A percentile compares a stretch with the other conserved stretches of the same genome.
These are phyloP conservation scores for Suillus plorans DNA, from an alignment of 768 basidiomycete genomes.

Conservation along the genomic window DNA sequence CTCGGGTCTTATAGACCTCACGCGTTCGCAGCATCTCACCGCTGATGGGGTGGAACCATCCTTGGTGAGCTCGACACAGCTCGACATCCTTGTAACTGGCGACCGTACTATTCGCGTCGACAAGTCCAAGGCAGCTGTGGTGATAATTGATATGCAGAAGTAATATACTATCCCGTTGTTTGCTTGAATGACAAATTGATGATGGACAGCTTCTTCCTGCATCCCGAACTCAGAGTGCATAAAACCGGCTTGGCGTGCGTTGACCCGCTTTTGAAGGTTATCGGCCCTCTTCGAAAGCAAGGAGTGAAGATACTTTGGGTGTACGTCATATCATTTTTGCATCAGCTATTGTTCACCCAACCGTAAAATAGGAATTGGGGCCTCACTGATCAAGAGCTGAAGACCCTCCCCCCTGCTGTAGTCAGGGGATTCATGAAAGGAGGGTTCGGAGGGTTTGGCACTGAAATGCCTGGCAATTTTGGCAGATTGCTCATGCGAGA, in stretches of 20 bases:
- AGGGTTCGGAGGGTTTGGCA: conserved; percentile 52
- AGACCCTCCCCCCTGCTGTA: conserved; percentile 60
- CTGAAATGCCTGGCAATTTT: conserved; percentile 50
- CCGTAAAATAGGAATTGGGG: conserved; percentile 59
- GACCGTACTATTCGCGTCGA: conserved; percentile 51
- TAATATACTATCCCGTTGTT: conserved; percentile 26
- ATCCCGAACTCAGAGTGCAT: conserved; percentile 56
- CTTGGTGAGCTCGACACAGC: conserved; percentile 36
- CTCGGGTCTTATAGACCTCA: conserved; percentile 59
- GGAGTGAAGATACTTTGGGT: conserved; percentile 66
- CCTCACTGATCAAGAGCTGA: conserved; percentile 60
- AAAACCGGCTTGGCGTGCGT: conserved; percentile 58
- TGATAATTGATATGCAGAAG: conserved; percentile 81
- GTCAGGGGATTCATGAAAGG: conserved; percentile 53
- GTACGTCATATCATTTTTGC: conserved; percentile 33
- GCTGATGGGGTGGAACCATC: conserved; percentile 29
- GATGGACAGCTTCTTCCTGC: conserved; percentile 57
- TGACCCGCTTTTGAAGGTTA: conserved; percentile 47
- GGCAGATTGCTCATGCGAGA: conserved; percentile 61
- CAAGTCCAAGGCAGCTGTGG: conserved; percentile 48
- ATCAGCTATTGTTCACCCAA: neutral
- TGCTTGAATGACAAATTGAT: conserved; percentile 9
- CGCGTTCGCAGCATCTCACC: conserved; percentile 44
- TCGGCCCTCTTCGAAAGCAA: conserved; percentile 47
- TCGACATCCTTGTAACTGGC: conserved; percentile 56